phyloP scores from a whole-genome alignment of 1,284 basidiomycete genomes.

The Mycosarcoma mackinlayi region DNA sequence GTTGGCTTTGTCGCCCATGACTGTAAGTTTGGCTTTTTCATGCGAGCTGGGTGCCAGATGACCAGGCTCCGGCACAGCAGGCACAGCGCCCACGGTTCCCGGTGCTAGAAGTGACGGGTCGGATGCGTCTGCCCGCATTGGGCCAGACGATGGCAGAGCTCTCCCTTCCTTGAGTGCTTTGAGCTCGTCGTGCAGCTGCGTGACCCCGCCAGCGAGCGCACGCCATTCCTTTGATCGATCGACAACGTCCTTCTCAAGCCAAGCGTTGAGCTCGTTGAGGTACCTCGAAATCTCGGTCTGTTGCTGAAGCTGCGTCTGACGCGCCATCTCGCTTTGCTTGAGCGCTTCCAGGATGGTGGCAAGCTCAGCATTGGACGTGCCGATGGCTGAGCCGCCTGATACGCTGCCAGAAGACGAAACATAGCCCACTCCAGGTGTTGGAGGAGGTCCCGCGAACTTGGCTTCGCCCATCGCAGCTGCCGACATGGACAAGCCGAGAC shows the following conservation, averaged over 20 bases:
- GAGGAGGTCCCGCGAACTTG: conserved; percentile 26
- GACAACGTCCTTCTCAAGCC: conserved; percentile 58
- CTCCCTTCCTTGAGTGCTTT: conserved; percentile 46
- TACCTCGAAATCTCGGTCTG: conserved; percentile 62
- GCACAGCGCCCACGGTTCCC: conserved; percentile 20
- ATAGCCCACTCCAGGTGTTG: conserved; percentile 33
- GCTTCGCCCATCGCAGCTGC: conserved; percentile 28
- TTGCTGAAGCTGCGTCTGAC: conserved; percentile 52
- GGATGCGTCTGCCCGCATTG: conserved; percentile 5
- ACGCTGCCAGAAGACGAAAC: conserved; percentile 19
- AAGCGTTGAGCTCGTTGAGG: conserved; percentile 61
- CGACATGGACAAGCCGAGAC: conserved; percentile 40
- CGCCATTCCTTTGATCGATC: conserved; percentile 61
- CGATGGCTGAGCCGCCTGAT: conserved; percentile 10
- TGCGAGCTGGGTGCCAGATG: conserved; percentile 4
- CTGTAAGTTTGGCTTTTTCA: conserved; percentile 1
- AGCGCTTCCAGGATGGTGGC: conserved; percentile 50
- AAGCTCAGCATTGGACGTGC: conserved; percentile 36
- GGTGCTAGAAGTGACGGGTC: conserved; percentile 16
- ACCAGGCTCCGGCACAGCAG: conserved; percentile 23
- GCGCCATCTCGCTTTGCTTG: conserved; percentile 52
- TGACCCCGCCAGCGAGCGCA: conserved; percentile 52
- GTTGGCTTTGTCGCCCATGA: conserved; percentile 26
- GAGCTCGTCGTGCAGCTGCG: conserved; percentile 55
- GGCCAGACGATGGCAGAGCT: neutral